Percentiles rank a stretch among this genome's conserved stretches.
phyloP scores from a whole-genome alignment of 352 stramenopile species.

The Aphanomyces astaci region DNA sequence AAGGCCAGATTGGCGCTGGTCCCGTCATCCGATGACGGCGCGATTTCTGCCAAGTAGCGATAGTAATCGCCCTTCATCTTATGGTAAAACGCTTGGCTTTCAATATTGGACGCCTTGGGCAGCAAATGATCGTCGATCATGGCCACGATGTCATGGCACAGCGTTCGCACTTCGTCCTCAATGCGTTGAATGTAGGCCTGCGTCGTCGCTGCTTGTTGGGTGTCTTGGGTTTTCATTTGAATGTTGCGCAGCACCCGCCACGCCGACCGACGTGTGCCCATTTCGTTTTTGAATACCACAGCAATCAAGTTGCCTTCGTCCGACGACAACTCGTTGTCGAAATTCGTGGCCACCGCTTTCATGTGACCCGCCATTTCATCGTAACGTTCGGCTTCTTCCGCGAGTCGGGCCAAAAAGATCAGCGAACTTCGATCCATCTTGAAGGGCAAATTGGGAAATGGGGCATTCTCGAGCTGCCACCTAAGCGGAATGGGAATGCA shows the following conservation, averaged over 20 bases:
- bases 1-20: conserved; percentile 13
- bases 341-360: conserved; percentile 24
- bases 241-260: conserved; percentile 32
- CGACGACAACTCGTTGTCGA: conserved; percentile 25
- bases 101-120: not conserved
- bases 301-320: conserved; percentile 35
- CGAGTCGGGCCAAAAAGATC: conserved; percentile 24
- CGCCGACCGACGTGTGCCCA: conserved; percentile 25
- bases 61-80: conserved; percentile 28
- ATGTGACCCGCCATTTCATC: conserved; percentile 31
- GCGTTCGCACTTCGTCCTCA: conserved; percentile 25
- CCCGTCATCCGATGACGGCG: not conserved
- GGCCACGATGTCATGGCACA: conserved; percentile 26
- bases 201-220: not conserved
- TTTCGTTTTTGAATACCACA: conserved; percentile 34
- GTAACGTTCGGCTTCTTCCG: conserved; percentile 25
- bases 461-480: too few species aligned
- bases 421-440: conserved; percentile 2
- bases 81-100: conserved; percentile 24
- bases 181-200: conserved; percentile 28
- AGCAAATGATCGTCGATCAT: conserved; percentile 22
- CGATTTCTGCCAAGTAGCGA: conserved; percentile 25
- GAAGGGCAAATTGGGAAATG: too few species aligned
- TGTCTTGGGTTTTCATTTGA: conserved; percentile 6
- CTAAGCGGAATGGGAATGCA: too few species aligned